Percentiles rank a stretch among this genome's conserved stretches.
phyloP scores from a whole-genome alignment of 2,329 filamentous ascomycete species.

The Boeremia exigua region DNA sequence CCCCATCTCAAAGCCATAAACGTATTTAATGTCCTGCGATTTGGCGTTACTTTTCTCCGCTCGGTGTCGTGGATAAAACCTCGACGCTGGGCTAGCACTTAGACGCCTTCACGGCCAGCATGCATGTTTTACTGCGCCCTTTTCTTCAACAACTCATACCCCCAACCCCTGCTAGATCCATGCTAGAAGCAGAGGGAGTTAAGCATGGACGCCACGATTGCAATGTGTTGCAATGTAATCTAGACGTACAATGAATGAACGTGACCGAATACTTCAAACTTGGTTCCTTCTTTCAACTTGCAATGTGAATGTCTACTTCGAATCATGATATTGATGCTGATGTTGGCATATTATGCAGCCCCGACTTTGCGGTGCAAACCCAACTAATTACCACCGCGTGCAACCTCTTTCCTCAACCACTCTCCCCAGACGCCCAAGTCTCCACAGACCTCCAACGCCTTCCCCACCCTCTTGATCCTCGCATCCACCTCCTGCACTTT shows the following conservation, averaged over 20 bases:
- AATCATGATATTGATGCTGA: neutral
- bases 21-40: conserved; percentile 7
- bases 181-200: conserved; percentile 21
- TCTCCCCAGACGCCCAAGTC: conserved; percentile 61
- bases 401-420: conserved; percentile 50
- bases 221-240: conserved; percentile 15
- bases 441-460: conserved; percentile 55
- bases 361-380: neutral
- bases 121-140: conserved; percentile 5
- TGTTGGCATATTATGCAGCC: neutral
- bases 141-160: conserved; percentile 18
- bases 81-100: neutral
- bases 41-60: conserved; percentile 11
- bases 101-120: conserved; percentile 4
- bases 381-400: neutral
- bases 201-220: conserved; percentile 20
- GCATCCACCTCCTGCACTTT: conserved; percentile 32
- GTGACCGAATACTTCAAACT: conserved; percentile 9
- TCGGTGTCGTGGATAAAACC: neutral
- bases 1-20: conserved; percentile 37
- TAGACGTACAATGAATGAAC: conserved; percentile 21
- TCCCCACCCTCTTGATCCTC: conserved; percentile 46
- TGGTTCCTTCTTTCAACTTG: neutral
- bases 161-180: conserved; percentile 22
- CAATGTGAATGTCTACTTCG: neutral